These are phyloP conservation scores for Chlorella vulgaris DNA, from an alignment of 139 green algal species.

Conservation along the genomic window DNA sequence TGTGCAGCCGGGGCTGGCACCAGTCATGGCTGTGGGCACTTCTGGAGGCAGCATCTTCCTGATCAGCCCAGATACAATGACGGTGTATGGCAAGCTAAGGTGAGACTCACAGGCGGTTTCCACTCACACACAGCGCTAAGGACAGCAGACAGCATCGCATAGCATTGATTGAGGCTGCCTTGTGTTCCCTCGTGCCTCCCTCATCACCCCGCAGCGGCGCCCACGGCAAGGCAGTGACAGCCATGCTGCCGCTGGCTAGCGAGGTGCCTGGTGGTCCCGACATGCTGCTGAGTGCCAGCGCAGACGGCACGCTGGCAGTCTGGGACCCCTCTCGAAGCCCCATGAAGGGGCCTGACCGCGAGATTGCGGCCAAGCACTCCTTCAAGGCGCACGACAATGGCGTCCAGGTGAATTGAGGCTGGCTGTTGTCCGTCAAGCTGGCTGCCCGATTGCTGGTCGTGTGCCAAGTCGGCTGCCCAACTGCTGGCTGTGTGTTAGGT, in stretches of 20 bases:
- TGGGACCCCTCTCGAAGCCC: conserved; percentile 61
- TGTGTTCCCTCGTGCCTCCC: not conserved
- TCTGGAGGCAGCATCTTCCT: conserved; percentile 54
- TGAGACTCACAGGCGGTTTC: not conserved
- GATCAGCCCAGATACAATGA: conserved; percentile 31
- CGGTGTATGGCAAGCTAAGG: conserved; percentile 56
- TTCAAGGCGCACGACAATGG: conserved; percentile 65
- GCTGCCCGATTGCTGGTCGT: no score
- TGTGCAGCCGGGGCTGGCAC: conserved; percentile 32
- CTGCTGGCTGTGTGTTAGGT: no score
- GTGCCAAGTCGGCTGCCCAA: not conserved
- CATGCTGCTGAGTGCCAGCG: conserved; percentile 51
- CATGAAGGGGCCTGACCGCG: conserved; percentile 30
- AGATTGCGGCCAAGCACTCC: conserved; percentile 39
- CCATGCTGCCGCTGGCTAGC: conserved; percentile 40
- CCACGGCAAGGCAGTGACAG: conserved; percentile 51
- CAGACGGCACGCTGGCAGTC: conserved; percentile 59
- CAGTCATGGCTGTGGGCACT: conserved; percentile 62
- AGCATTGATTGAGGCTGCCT: no score
- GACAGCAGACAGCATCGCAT: not conserved
- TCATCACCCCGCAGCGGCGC: conserved; percentile 12
- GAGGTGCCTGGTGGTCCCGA: conserved; percentile 42
- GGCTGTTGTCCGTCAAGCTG: no score
- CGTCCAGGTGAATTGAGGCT: conserved; percentile 36
- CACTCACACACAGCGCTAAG: not conserved